These are phyloP conservation scores for Tuber microsphaerosporum DNA, from an alignment of 495 filamentous ascomycete species.

Conservation along the genomic window DNA sequence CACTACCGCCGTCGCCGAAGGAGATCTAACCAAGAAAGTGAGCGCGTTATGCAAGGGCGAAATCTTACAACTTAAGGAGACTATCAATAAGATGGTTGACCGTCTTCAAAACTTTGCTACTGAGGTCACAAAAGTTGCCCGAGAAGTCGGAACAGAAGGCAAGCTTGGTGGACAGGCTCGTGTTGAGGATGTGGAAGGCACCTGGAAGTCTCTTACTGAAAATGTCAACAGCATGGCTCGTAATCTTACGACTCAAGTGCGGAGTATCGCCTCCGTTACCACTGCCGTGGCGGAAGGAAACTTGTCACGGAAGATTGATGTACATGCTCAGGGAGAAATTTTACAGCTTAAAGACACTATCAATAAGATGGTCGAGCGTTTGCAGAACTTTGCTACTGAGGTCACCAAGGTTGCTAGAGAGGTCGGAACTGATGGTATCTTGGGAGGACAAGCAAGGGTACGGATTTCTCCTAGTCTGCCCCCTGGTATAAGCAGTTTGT, in stretches of 20 bases:
- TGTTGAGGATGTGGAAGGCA: slow-evolving; percentile 94
- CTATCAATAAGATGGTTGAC: slow-evolving; percentile 99
- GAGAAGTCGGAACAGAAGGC: slow-evolving; percentile 95
- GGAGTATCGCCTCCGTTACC: slow-evolving; percentile 96
- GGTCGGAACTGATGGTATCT: slow-evolving; percentile 92
- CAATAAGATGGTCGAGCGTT: slow-evolving; percentile 97
- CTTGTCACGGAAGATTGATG: slow-evolving; percentile 88
- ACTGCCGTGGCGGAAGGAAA: slow-evolving; percentile 94
- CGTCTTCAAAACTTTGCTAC: slow-evolving; percentile 94
- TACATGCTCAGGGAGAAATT: slow-evolving; percentile 94
- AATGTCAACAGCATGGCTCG: slow-evolving; percentile 99
- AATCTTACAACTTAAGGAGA: slow-evolving; percentile 89
- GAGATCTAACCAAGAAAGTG: slow-evolving; percentile 91
- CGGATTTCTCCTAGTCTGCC: slow-evolving; percentile 6
- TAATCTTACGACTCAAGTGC: slow-evolving; percentile 95
- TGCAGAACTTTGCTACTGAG: slow-evolving; percentile 95
- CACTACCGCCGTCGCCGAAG: slow-evolving; percentile 90
- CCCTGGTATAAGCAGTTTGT: neutral
- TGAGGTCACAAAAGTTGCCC: slow-evolving; percentile 95
- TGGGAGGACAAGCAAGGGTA: slow-evolving; percentile 78
- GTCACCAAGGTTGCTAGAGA: slow-evolving; percentile 98
- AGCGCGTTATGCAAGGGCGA: slow-evolving; percentile 95
- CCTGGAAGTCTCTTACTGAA: slow-evolving; percentile 93
- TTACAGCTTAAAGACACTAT: slow-evolving; percentile 93
- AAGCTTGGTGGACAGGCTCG: slow-evolving; percentile 92